Evolutionary conservation across 768 basidiomycete species (phyloP), one percentile per base, ranked within the genome.

Genomic region (Cystofilobasidium capitatum): DNA sequence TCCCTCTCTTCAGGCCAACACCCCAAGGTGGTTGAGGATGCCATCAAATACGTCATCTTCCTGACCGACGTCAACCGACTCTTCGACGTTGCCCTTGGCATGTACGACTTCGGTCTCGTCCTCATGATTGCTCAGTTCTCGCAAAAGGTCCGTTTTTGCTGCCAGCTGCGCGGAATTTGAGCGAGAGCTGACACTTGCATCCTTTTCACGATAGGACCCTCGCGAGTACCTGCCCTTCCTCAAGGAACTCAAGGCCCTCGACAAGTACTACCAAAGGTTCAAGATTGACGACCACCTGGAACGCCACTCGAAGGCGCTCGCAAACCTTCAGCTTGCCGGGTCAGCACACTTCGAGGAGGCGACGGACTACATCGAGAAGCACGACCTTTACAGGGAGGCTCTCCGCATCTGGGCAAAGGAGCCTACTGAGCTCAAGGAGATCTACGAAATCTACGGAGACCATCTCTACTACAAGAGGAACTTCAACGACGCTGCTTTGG

Each of bases 21-120:
- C 70, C 84, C 88, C 0, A 81, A 84, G 33, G 77, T 91, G 2
- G 89, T 96, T 17, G 93, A 99, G 74, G 93, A 97, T 67, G 96
- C 96, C 8, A 88, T 98, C 73, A 97, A 93, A 75, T 99, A 98
- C 74, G 87, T 98, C 75, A 97, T 98, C 76, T 99, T 98, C 81
- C 83, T 99, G 37, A 90, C 91, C 24, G 91, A 98, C 71, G 91
- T 91, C 0, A 85, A 98, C 72, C 81, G 82, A 54, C 82, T 99
- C 5, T 98, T 94, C 78, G 86, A 98, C 75, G 88, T 89, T 14
- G 96, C 96, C 1, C 82, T 99, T 37, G 96, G 96, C 24, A 98
- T 98, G 92, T 99, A 99, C 74, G 92, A 99, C 77, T 98, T 98
- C 79, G 86, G 89, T 35, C 80, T 99, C 22, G 94, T 97, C 9